Conservation (phyloP, 306 rosid genomes). For the Cicer yamashitae region DNA sequence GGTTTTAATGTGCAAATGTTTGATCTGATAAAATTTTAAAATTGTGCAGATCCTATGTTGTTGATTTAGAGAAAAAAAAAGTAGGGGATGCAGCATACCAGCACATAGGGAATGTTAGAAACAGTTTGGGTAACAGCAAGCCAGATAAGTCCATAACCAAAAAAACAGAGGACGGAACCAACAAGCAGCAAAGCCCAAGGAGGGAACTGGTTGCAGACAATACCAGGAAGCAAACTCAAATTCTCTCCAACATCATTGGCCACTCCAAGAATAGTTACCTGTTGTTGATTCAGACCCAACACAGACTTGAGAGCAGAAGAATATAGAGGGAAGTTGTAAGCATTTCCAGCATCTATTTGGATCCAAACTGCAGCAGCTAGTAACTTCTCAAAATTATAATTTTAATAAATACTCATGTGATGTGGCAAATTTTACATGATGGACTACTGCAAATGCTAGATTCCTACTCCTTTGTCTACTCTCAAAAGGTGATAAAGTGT, state of each 20-base stretch:
- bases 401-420: too few species aligned
- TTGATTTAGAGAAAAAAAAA: too few species aligned
- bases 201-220: slow-evolving; percentile 80
- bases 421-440: too few species aligned
- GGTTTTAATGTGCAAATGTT: neutral
- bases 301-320: slow-evolving; percentile 77
- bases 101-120: slow-evolving; percentile 57
- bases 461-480: too few species aligned
- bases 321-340: slow-evolving; percentile 75
- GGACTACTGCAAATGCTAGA: too few species aligned
- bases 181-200: slow-evolving; percentile 81
- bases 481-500: too few species aligned
- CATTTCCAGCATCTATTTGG: slow-evolving; percentile 65
- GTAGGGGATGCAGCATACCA: slow-evolving; percentile 47
- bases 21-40: too few species aligned
- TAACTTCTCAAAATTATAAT: too few species aligned
- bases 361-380: slow-evolving; percentile 90
- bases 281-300: slow-evolving; percentile 73
- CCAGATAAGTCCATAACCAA: slow-evolving; percentile 81
- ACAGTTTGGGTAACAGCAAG: slow-evolving; percentile 64
- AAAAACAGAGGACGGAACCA: slow-evolving; percentile 64
- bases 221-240: slow-evolving; percentile 69
- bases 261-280: slow-evolving; percentile 77
- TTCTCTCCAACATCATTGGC: slow-evolving; percentile 84
- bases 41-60: too few species aligned